Evolutionary conservation across 176 grass and related monocot species (phyloP).

Genomic region (Carex parvula): DNA sequence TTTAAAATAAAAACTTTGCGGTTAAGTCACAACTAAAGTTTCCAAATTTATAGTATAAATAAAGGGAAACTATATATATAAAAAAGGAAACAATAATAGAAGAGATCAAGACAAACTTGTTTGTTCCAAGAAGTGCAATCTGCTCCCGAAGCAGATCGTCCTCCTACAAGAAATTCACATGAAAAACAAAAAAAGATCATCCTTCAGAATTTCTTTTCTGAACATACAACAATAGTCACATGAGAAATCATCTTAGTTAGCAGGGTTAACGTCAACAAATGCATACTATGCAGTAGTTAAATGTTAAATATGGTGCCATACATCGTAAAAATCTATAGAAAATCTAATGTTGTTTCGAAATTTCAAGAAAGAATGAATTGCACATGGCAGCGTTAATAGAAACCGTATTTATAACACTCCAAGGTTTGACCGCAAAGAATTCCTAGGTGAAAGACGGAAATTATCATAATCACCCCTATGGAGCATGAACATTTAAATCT

Average conservation of each 20-base stretch:
- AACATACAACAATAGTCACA: neutral
- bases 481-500: neutral
- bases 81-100: neutral
- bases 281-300: neutral
- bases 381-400: neutral
- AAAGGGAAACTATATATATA: neutral
- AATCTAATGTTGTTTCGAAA: neutral
- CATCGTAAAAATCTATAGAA: neutral
- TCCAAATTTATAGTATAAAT: neutral
- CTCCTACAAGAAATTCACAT: slow-evolving; percentile 51
- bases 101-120: slow-evolving; percentile 48
- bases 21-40: slow-evolving; percentile 2
- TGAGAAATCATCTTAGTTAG: neutral
- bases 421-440: neutral
- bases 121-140: slow-evolving; percentile 69
- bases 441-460: neutral
- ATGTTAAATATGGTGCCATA: neutral
- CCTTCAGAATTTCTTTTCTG: neutral
- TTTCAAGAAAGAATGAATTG: neutral
- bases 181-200: slow-evolving; percentile 19
- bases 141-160: slow-evolving; percentile 79
- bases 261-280: neutral
- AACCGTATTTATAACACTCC: neutral
- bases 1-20: neutral
- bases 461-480: neutral